A percentile compares a stretch with the other conserved stretches of the same genome.
Evolutionary conservation across 2,329 filamentous ascomycete genomes (phyloP).

Genomic region (Fusarium drepaniforme): DNA sequence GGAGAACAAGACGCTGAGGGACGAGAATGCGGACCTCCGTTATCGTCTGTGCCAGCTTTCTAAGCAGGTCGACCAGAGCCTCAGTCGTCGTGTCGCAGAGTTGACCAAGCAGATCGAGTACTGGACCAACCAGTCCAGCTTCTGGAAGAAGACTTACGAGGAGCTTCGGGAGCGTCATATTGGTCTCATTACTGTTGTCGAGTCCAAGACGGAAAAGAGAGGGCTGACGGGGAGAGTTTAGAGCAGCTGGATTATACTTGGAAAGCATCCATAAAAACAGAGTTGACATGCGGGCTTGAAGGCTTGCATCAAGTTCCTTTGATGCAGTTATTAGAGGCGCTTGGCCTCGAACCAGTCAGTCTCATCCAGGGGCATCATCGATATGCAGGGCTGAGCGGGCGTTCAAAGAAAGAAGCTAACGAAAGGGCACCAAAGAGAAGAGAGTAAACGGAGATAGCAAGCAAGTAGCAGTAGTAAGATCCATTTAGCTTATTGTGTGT

Average conservation of each 20-base stretch:
- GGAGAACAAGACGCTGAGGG: conserved; percentile 52
- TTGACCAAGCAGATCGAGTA: conserved; percentile 49
- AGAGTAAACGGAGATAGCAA: neutral
- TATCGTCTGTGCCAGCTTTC: conserved; percentile 50
- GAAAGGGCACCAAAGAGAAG: conserved; percentile 11
- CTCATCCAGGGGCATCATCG: neutral
- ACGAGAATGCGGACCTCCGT: conserved; percentile 52
- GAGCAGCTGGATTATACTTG: neutral
- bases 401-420: conserved; percentile 22
- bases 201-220: conserved; percentile 41
- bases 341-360: conserved; percentile 3
- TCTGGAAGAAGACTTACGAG: conserved; percentile 49
- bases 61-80: conserved; percentile 48
- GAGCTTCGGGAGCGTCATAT: conserved; percentile 44
- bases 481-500: conserved; percentile 9
- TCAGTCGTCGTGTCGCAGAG: conserved; percentile 49
- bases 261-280: neutral
- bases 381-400: conserved; percentile 5
- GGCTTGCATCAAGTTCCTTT: conserved; percentile 15
- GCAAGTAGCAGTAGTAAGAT: neutral
- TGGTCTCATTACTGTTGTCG: conserved; percentile 44
- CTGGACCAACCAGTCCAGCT: conserved; percentile 49
- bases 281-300: neutral
- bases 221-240: neutral
- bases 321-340: conserved; percentile 3